A percentile compares a stretch with the other conserved stretches of the same genome.
Conservation (phyloP, 2,329 filamentous ascomycete genomes). For the Cephalotrichum gorgonifer region DNA sequence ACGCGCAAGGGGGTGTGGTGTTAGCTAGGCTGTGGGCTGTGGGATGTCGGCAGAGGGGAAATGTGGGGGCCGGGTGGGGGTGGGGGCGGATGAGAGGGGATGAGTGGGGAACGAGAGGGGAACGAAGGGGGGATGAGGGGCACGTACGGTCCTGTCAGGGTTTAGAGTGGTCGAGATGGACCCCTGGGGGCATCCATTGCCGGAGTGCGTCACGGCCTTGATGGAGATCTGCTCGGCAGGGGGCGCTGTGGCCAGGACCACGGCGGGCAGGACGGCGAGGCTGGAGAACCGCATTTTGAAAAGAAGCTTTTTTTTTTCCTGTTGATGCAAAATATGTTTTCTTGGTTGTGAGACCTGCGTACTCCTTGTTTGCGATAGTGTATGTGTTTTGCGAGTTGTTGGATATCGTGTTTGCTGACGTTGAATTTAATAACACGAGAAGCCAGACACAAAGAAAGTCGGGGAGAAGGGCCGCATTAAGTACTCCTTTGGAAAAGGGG, state of each 20-base stretch:
- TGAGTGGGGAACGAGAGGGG: too few species aligned
- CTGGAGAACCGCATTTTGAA: neutral
- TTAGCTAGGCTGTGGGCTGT: neutral
- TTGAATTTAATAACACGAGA: neutral
- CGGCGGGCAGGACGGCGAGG: constrained; percentile 2
- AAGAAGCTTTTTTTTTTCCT: too few species aligned
- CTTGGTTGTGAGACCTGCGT: neutral
- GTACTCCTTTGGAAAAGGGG: too few species aligned
- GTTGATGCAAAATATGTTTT: neutral
- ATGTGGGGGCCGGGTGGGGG: neutral
- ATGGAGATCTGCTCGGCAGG: constrained; percentile 6
- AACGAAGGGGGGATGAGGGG: neutral
- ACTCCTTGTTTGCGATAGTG: neutral
- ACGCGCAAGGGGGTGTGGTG: neutral
- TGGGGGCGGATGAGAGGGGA: neutral
- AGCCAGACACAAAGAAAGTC: neutral
- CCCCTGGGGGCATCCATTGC: constrained; percentile 8
- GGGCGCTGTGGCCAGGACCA: constrained; percentile 5
- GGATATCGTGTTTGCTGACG: neutral
- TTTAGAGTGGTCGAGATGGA: constrained; percentile 6
- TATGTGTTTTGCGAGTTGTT: too few species aligned
- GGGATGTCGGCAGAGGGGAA: neutral
- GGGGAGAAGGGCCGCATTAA: neutral
- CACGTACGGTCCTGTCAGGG: constrained; percentile 7
- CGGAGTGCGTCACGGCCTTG: constrained; percentile 4